Evolutionary conservation across 2,329 filamentous ascomycete species (phyloP), one percentile per base, ranked within the genome.

Genomic region (Dactylellina leptospora): DNA sequence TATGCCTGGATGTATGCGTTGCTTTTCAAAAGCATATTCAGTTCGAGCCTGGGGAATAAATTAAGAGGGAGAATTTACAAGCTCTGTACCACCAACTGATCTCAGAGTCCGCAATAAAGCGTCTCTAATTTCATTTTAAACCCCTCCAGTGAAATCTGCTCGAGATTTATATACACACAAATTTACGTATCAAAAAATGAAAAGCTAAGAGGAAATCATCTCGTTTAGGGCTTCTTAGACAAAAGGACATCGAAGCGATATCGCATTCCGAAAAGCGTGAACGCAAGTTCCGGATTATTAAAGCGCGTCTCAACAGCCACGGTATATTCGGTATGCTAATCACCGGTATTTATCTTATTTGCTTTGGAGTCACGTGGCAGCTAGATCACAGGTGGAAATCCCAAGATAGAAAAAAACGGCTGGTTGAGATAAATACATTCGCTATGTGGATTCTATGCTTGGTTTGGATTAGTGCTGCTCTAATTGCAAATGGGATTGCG

Each of bases 1-100:
- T n/a, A n/a, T n/a, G n/a, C n/a, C n/a, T n/a, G n/a, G n/a, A n/a
- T 62, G 47, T 54, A 54, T 60, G 51, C 56, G 50, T 48, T 47
- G 6, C 18, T 60, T 60, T 22, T 8, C 4, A 42, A 47, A 28
- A 60, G 56, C 51, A 60, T 60, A 60, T 60, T 40, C 22, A 25
- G 16, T 27, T 40, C 13, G 23, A 42, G 38, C 4, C 38, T 28
- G 8, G 3, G 22, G n/a, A 2, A 51, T 51, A 27, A 27, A 51
- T 18, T 5, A 18, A 10, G 18, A 48, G 3, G 27, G 47, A 20
- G 36, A 18, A n/a, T 51, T 33, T 22, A 13, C 22, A 18, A 36
- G 6, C 11, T 20, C 47, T 18, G 36, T 36, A 36, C 27, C 25
- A 23, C n/a, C 47, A 51, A 33, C 47, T 9, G 47, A 27, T 36